Evolutionary conservation across 805 yeast species (phyloP).

Genomic region (Starmerella apicola): DNA sequence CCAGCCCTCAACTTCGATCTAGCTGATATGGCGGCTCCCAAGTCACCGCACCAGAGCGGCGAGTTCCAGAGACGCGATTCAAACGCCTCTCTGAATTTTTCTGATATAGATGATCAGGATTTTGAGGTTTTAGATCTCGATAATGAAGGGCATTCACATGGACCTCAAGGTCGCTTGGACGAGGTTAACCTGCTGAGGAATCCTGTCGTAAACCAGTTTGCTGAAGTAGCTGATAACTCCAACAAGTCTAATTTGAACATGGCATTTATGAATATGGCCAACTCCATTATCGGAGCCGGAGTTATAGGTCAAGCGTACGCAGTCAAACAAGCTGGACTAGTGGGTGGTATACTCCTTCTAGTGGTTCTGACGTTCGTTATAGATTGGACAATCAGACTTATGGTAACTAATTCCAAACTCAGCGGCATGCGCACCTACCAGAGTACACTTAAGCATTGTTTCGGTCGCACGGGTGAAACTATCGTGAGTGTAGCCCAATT

Average conservation of each 20-base stretch:
- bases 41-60: neutral
- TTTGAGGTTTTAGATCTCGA: neutral
- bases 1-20: too few relatives aligned
- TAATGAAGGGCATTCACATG: too few relatives aligned
- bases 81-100: neutral
- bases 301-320: conserved; percentile 92
- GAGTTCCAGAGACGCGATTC: neutral
- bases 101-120: neutral
- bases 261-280: conserved; percentile 97
- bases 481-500: conserved; percentile 66
- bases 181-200: neutral
- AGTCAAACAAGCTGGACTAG: conserved; percentile 61
- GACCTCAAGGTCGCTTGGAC: neutral
- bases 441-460: conserved; percentile 68
- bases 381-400: conserved; percentile 74
- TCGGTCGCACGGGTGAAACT: conserved; percentile 59
- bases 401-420: conserved; percentile 69
- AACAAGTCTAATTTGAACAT: conserved; percentile 50
- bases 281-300: conserved; percentile 90
- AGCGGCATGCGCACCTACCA: conserved; percentile 72
- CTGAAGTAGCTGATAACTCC: conserved; percentile 10
- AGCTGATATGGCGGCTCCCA: too few relatives aligned
- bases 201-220: neutral
- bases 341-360: conserved; percentile 58
- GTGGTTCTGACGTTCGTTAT: conserved; percentile 52